These are phyloP conservation scores for Malus hybrid DNA, from an alignment of 331 rosid genomes.

Conservation along the genomic window DNA sequence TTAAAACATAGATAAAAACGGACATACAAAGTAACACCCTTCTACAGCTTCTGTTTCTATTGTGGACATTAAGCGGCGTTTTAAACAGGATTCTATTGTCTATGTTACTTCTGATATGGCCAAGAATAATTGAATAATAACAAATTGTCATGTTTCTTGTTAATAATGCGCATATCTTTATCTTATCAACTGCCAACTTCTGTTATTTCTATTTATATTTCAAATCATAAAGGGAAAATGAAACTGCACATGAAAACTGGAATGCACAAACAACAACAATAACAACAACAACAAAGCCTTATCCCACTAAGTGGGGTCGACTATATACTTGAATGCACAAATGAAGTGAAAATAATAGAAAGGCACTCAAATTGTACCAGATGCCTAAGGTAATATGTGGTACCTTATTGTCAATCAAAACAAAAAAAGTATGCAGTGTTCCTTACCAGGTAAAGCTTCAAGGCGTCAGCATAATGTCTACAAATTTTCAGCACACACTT, in stretches of 20 bases:
- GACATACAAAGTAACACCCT: neutral
- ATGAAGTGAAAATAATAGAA: no score
- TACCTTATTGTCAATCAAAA: no score
- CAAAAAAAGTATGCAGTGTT: no score
- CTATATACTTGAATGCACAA: neutral
- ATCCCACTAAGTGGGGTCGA: no score
- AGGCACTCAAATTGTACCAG: no score
- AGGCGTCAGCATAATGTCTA: no score
- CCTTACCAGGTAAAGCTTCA: no score
- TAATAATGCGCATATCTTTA: neutral
- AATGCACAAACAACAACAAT: neutral
- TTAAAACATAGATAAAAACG: conserved; percentile 4
- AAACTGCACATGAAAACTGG: no score
- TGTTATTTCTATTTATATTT: neutral
- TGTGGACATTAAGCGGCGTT: neutral
- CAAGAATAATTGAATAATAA: neutral
- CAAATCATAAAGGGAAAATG: no score
- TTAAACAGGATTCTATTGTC: neutral
- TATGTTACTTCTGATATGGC: neutral
- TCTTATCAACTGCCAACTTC: neutral
- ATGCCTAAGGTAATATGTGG: no score
- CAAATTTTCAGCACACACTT: neutral
- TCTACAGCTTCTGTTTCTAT: neutral
- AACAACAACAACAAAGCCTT: no score
- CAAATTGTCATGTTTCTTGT: neutral